Evolutionary conservation across 1,284 basidiomycete genomes (phyloP), one percentile per base, ranked within the genome.

Genomic region (Trametes polyzona): DNA sequence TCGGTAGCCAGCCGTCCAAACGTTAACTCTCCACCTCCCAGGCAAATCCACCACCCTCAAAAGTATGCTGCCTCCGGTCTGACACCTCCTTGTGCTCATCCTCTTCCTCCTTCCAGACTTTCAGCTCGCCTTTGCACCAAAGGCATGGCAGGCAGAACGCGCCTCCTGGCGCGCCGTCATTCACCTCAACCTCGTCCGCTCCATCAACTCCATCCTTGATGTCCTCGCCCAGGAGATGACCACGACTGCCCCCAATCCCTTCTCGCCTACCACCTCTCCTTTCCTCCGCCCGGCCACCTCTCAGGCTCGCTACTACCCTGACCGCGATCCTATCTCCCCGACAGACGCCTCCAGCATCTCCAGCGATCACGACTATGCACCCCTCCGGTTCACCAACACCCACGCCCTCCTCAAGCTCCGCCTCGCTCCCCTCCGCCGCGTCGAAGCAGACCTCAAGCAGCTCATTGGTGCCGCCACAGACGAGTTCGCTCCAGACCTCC

Each of bases 171-270:
- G 83, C 16, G 73, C 83, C 1, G 83, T 88, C 58, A 82, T 88
- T 53, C 84, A 86, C 61, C 80, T 88, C 66, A 88, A 88, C 69
- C 79, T 88, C 63, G 77, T 87, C 50, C 80, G 82, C 24, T 82
- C 83, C 36, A 72, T 87, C 37, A 79, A 81, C 58, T 73, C 74
- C 48, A 85, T 88, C 52, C 74, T 87, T 55, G 82, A 84, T 47
- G 68, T 75, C 8, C 70, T 84, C 47, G 73, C 76, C 57, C 69
- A 74, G 11, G 80, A 82, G 57, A 73, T 79, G 60, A 69, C 74
- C 46, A 67, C n/a, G n/a, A n/a, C 66, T 10, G 30, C 54, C 8
- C 40, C 48, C 47, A 35, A 21, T 24, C 29, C 60, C 35, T 47
- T 55, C 37, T 57, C 59, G 8, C 52, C 61, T 33, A 19, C 46